Evolutionary conservation across 305 asterid genomes (phyloP), one percentile per base, ranked within the genome.

Genomic region (Fraxinus greggii): DNA sequence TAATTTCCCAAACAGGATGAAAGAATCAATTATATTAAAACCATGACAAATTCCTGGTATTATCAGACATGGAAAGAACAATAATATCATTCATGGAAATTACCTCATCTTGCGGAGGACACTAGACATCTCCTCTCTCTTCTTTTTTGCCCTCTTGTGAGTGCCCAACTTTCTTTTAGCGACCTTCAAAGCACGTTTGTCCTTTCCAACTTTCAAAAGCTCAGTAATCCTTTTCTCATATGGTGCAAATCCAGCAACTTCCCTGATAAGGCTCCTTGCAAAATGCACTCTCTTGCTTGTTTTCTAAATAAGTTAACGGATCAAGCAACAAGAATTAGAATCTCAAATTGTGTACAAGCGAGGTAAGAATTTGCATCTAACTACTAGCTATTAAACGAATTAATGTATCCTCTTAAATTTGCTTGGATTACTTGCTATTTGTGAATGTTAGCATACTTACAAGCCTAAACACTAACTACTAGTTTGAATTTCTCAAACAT

Each of bases 191-290:
- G 69, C 79, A 45, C 79, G 79, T 26, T 76, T 76, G 67, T 76
- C 79, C 79, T 76, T 76, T 17, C 79, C 69, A 42, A 76, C 79
- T 26, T 76, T 76, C 29, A 76, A 56, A 13, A 76, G 79, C 36
- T 76, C 79, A 13, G 79, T 76, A 48, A 76, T 76, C 79, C 79
- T 76, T 59, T 76, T 76, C 79, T 76, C 79, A 45, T 76, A 76
- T 76, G 79, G 79, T 3, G 69, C 79, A 76, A 76, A 76, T 28
- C 79, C 79, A 15, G 79, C 69, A 45, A 76, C 79, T 48, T 76
- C 79, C 79, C 79, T 76, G 35, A 48, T 76, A 56, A 76, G 40
- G 42, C 21, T 76, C 28, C 79, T 76, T 9, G 59, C 79, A 42
- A 76, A 76, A 19, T 76, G 79, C 21, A 76, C 56, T 45, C 79